Conservation (phyloP, 1,284 basidiomycete genomes). For the Moesziomyces sp. region DNA sequence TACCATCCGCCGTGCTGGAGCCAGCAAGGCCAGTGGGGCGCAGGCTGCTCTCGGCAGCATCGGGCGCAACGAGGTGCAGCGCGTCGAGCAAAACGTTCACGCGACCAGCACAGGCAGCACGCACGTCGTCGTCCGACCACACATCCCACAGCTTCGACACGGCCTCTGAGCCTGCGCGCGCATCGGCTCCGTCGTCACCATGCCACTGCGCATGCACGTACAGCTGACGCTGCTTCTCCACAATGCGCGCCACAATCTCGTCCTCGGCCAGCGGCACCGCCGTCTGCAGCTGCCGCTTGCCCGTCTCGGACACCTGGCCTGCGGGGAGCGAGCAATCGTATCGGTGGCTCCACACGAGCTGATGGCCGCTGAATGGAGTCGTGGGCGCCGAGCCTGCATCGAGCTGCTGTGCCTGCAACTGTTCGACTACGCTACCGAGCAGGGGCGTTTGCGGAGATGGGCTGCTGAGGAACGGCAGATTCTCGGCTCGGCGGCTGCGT, state of each 20-base stretch:
- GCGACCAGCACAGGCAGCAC: constrained; percentile 32
- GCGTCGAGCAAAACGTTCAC: constrained; percentile 29
- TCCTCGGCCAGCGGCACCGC: constrained; percentile 23
- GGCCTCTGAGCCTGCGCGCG: constrained; percentile 18
- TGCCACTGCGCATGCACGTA: constrained; percentile 44
- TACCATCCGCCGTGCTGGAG: neutral
- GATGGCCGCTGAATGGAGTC: constrained; percentile 35
- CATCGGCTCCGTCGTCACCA: constrained; percentile 28
- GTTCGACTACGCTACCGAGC: constrained; percentile 2
- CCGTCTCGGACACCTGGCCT: constrained; percentile 19
- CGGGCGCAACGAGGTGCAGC: constrained; percentile 29
- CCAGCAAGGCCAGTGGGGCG: constrained; percentile 7
- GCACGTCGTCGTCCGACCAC: constrained; percentile 37
- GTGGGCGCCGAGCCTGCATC: constrained; percentile 16
- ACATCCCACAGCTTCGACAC: constrained; percentile 41
- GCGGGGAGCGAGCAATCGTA: constrained; percentile 27
- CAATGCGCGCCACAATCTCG: constrained; percentile 23
- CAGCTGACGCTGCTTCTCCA: constrained; percentile 45
- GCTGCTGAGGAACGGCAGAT: constrained; percentile 49
- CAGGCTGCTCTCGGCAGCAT: constrained; percentile 1
- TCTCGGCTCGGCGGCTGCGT: constrained; percentile 48
- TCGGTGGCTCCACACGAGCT: constrained; percentile 42
- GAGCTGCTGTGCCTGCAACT: constrained; percentile 1
- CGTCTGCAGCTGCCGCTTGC: constrained; percentile 40
- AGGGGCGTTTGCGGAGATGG: constrained; percentile 30